Evolutionary conservation across 768 basidiomycete genomes (phyloP).

Genomic region (Amanita rimosa): DNA sequence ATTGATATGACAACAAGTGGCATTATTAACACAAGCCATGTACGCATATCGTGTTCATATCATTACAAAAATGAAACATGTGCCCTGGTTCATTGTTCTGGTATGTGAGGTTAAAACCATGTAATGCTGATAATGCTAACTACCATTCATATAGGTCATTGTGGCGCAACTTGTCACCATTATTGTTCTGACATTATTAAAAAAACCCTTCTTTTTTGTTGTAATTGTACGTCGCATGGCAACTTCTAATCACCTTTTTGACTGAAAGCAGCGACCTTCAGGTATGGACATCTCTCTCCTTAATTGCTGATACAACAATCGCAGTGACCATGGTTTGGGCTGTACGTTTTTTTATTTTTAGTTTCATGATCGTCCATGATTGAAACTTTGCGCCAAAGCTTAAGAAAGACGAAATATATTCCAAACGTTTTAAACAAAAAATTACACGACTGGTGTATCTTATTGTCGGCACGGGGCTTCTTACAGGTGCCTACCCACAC

Average conservation of each 20-base stretch:
- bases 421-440: constrained; percentile 14
- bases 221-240: not conserved
- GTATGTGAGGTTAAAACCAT: not conserved
- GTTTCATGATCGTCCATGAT: too few relatives aligned
- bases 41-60: constrained; percentile 22
- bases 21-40: not conserved
- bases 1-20: not conserved
- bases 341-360: constrained; percentile 15
- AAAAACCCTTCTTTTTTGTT: not conserved
- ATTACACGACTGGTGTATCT: constrained; percentile 19
- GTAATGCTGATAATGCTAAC: not conserved
- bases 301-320: constrained; percentile 20
- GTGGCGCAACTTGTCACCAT: not conserved
- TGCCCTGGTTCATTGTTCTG: constrained; percentile 6
- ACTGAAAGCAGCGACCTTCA: not conserved
- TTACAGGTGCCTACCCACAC: constrained; percentile 16
- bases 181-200: not conserved
- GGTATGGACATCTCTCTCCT: constrained; percentile 20
- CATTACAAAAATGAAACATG: constrained; percentile 12
- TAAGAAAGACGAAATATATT: constrained; percentile 15
- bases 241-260: too few relatives aligned
- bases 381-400: constrained; percentile 7
- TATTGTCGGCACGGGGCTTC: constrained; percentile 21
- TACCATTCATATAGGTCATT: not conserved
- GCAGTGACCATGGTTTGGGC: constrained; percentile 20